Evolutionary conservation across 2,329 filamentous ascomycete species (phyloP), one percentile per base, ranked within the genome.

Genomic region (Leptographium wingfieldii): DNA sequence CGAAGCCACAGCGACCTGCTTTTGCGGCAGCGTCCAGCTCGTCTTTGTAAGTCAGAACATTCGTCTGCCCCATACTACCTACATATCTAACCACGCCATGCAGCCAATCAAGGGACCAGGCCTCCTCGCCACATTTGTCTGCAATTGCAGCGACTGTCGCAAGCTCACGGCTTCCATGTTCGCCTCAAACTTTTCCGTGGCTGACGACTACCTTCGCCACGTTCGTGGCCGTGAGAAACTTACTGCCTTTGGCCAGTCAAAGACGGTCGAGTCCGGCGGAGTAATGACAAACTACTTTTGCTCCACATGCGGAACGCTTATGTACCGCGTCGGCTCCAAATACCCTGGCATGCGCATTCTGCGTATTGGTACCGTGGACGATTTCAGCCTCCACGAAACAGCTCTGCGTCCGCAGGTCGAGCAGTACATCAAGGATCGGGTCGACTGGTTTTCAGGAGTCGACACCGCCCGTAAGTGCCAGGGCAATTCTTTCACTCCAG

Each of bases 81-180:
- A 38, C 35, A 38, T 10, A 43, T 43, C 40, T 43, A 43, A 19
- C 38, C 38, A 16, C 38, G 19, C 27, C n/a, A 22, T 80, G 22
- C 22, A 76, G 57, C 77, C 79, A 1, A 76, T 71, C 22, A 64
- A 76, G 62, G 73, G 69, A 0, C 73, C 73, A 1, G 77, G 73
- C 11, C 67, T 84, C 0, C 62, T 79, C 22, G 69, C 71, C 61
- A 76, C 73, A 5, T 84, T 84, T 66, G 65, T 84, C 64, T 86
- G 82, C 70, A 74, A 85, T 71, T 86, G 82, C 68, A 68, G 71
- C 40, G 82, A 86, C 69, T 85, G 81, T 69, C 80, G 73, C 66
- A 86, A 86, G 65, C 73, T 86, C 62, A 84, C 80, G 0, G 80
- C 81, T 0, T 82, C 81, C 0, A 82, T 84, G 78, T 84, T 82